Evolutionary conservation across 257 asterid genomes (phyloP).

Genomic region (Nicotiana knightiana): DNA sequence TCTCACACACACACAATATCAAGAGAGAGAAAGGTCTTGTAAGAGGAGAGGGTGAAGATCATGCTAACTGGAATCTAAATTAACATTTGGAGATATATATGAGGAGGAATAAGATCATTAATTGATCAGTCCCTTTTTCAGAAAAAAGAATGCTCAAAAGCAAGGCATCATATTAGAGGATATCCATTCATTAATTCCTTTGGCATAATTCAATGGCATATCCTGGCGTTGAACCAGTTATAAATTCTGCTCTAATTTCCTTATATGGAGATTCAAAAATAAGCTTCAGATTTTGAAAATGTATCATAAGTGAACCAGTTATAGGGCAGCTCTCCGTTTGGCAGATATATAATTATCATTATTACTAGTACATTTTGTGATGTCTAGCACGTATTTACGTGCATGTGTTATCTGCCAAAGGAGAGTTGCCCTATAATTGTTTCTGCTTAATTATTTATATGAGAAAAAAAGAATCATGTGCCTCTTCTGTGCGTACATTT

Average conservation of each 20-base stretch:
- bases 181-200: background rate
- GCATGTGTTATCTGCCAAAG: slow-evolving; percentile 16
- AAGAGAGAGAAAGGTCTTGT: background rate
- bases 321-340: slow-evolving; percentile 18
- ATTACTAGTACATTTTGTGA: no score
- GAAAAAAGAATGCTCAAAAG: slow-evolving; percentile 14
- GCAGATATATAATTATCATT: background rate
- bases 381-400: background rate
- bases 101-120: background rate
- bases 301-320: slow-evolving; percentile 2
- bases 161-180: background rate
- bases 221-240: background rate
- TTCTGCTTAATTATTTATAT: slow-evolving; percentile 15
- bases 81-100: background rate
- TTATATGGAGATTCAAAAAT: background rate
- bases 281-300: background rate
- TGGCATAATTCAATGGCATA: slow-evolving; percentile 10
- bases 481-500: no score
- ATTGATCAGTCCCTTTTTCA: background rate
- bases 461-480: background rate
- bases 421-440: slow-evolving; percentile 28
- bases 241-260: background rate
- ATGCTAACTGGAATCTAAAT: slow-evolving; percentile 16
- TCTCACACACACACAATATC: background rate
- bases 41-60: slow-evolving; percentile 10